Conservation (phyloP, 2,329 filamentous ascomycete genomes). For the Dothidotthia symphoricarpi region DNA sequence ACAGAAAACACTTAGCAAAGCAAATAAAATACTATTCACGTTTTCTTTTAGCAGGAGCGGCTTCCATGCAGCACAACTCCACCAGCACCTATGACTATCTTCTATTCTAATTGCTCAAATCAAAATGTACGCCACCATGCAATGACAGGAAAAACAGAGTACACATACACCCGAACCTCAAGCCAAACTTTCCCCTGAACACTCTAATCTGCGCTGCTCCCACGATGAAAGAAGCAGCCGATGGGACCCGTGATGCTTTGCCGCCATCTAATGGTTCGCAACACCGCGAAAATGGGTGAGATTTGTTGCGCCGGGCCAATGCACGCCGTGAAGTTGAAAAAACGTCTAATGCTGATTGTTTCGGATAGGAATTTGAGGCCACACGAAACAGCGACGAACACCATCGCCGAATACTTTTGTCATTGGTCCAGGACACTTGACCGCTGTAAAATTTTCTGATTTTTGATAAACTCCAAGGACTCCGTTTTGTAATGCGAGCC, state of each 20-base stretch:
- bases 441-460: slow-evolving; percentile 4
- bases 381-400: slow-evolving; percentile 20
- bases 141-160: slow-evolving; percentile 2
- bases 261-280: slow-evolving; percentile 7
- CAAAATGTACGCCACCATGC: too few species aligned
- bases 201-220: slow-evolving; percentile 26
- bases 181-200: slow-evolving; percentile 8
- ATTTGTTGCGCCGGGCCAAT: slow-evolving; percentile 35
- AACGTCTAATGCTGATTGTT: slow-evolving; percentile 40
- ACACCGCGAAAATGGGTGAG: slow-evolving; percentile 10
- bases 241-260: slow-evolving; percentile 16
- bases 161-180: slow-evolving; percentile 20
- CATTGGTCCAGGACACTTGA: slow-evolving; percentile 7
- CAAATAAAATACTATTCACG: too few species aligned
- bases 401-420: slow-evolving; percentile 21
- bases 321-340: slow-evolving; percentile 27
- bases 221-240: slow-evolving; percentile 14
- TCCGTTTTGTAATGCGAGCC: slow-evolving; percentile 32
- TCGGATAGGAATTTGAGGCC: slow-evolving; percentile 17
- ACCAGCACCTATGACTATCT: too few species aligned
- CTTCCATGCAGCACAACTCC: too few species aligned
- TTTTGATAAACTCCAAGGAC: slow-evolving; percentile 23
- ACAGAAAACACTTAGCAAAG: too few species aligned
- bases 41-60: too few species aligned
- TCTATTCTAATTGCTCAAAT: too few species aligned